phyloP scores from a whole-genome alignment of 2,329 filamentous ascomycete species.

The Trichoderma sp. region DNA sequence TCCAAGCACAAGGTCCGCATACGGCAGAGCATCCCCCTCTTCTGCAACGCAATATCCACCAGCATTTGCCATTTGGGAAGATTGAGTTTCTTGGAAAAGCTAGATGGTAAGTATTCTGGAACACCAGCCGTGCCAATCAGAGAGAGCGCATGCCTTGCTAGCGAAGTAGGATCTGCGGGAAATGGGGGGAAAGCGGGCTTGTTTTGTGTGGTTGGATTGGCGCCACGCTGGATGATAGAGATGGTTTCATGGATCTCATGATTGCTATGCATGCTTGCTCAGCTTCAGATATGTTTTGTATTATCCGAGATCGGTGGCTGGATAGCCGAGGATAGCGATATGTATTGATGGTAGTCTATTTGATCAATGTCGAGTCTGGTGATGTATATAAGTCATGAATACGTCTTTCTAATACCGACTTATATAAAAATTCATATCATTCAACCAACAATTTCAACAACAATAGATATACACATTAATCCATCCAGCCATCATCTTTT shows the following conservation, averaged over 20 bases:
- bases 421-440: background rate
- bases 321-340: slow-evolving; percentile 12
- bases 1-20: slow-evolving; percentile 19
- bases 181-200: background rate
- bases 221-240: no score
- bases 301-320: slow-evolving; percentile 13
- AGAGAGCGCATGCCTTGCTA: background rate
- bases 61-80: background rate
- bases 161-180: background rate
- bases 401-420: background rate
- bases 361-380: background rate
- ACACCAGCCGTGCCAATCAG: background rate
- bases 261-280: background rate
- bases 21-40: background rate
- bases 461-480: background rate
- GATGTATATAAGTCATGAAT: slow-evolving; percentile 4
- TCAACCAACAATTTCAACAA: background rate
- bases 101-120: background rate
- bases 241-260: background rate
- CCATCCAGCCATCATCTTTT: no score
- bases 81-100: background rate
- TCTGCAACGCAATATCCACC: background rate
- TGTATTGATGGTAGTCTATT: background rate
- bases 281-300: background rate
- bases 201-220: background rate